Evolutionary conservation across 2,329 filamentous ascomycete genomes (phyloP).

Genomic region (Aspergillus hortae): DNA sequence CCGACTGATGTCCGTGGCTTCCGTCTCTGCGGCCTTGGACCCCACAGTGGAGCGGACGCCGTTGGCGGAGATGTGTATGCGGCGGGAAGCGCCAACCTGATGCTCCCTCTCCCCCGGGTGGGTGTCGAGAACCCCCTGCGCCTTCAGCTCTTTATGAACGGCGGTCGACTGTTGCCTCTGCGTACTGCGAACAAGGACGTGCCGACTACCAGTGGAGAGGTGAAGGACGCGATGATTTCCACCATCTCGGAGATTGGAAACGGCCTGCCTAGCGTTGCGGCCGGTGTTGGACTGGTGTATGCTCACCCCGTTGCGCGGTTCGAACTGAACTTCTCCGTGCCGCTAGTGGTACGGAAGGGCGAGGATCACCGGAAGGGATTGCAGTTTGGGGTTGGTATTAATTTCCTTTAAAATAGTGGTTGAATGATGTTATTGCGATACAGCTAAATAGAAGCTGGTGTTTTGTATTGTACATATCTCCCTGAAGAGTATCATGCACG

Average conservation of each 20-base stretch:
- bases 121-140: slow-evolving; percentile 81
- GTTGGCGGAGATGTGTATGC: slow-evolving; percentile 91
- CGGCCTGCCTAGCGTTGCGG: slow-evolving; percentile 78
- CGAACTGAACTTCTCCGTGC: slow-evolving; percentile 92
- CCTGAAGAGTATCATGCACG: background rate
- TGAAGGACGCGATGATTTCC: slow-evolving; percentile 43
- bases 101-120: slow-evolving; percentile 77
- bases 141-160: slow-evolving; percentile 87
- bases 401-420: slow-evolving; percentile 67
- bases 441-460: slow-evolving; percentile 6
- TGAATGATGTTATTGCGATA: slow-evolving; percentile 2
- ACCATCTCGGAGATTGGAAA: slow-evolving; percentile 69
- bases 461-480: background rate
- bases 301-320: slow-evolving; percentile 91
- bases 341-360: slow-evolving; percentile 73
- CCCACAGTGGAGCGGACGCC: slow-evolving; percentile 78
- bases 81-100: slow-evolving; percentile 79
- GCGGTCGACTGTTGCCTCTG: slow-evolving; percentile 77
- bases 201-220: slow-evolving; percentile 48
- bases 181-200: slow-evolving; percentile 51
- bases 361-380: slow-evolving; percentile 89
- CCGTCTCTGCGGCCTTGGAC: slow-evolving; percentile 81
- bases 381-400: slow-evolving; percentile 93
- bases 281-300: slow-evolving; percentile 87
- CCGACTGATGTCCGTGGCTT: slow-evolving; percentile 95